Evolutionary conservation across 495 filamentous ascomycete species (phyloP), one percentile per base, ranked within the genome.

Genomic region (Hypoxylon trugodes): DNA sequence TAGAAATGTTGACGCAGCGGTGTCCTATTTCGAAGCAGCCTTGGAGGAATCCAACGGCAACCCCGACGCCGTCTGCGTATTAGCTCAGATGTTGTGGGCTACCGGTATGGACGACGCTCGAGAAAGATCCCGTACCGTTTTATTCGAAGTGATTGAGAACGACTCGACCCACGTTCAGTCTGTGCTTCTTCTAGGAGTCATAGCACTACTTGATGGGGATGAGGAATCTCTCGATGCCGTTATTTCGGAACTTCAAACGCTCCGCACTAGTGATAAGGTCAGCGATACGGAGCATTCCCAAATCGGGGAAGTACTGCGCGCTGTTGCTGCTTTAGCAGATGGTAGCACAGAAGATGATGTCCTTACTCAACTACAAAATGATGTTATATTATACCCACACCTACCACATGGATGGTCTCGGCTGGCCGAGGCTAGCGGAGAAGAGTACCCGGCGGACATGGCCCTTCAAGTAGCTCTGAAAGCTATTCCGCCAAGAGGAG

Each of bases 21-120:
- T 97, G 10, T 79, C 84, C 16, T 90, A 88, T 80, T 96, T 98
- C 77, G 86, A 90, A 51, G 78, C 86, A 9, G 94, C 93, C 3
- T 81, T 98, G 6, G 82, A 87, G 40, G 94, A 97, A 75, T 90
- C 90, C 3, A 72, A 85, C 36, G 84, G 84, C 36, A 85, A 91
- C 50, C 90, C 94, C 2, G 91, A 98, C 72, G 89, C 94, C 3
- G 87, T 93, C 12, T 96, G 93, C 69, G 81, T 97, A 12, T 81
- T 98, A 6, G 89, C 93, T 1, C 90, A 98, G 70, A 87, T 97
- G 2, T 82, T 98, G 4, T 98, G 94, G 93, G 92, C 91, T 2
- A 93, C 90, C 69, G 93, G 91, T 19, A 87, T 86, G 1, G 85
- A 89, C 6, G 85, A 89, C 9, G 89, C 93, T 43, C 82, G 87